phyloP scores from a whole-genome alignment of 1,284 basidiomycete species.

The Trametes pubescens region DNA sequence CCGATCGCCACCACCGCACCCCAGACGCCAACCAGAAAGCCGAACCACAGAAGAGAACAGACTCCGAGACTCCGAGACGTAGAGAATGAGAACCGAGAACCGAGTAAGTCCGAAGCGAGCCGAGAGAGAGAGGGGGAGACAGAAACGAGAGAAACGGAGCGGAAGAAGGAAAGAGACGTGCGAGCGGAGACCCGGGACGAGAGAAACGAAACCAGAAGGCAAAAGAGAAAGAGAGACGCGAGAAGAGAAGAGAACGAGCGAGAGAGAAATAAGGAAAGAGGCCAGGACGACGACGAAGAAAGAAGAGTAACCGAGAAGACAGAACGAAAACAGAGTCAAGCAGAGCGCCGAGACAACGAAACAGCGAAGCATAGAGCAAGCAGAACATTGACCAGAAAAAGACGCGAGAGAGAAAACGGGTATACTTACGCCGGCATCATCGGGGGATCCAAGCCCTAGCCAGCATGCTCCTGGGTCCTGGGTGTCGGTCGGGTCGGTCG shows the following conservation, averaged over 20 bases:
- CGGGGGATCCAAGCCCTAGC: constrained; percentile 1
- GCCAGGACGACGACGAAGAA: background rate
- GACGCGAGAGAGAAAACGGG: no score
- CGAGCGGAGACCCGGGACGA: no score
- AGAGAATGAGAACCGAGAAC: no score
- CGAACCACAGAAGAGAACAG: background rate
- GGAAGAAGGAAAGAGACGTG: background rate
- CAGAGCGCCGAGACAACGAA: background rate
- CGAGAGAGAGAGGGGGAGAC: background rate
- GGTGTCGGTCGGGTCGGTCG: background rate
- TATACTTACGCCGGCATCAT: background rate
- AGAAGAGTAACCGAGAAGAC: background rate
- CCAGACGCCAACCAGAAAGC: background rate
- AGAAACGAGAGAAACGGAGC: background rate
- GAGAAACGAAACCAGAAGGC: background rate
- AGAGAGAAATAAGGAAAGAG: background rate
- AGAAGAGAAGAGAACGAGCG: no score
- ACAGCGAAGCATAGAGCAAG: no score
- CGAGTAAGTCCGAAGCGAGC: no score
- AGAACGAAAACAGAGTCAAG: background rate
- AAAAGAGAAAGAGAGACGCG: background rate
- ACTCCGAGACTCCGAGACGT: no score
- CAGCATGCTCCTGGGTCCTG: background rate
- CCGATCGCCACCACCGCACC: constrained; percentile 7
- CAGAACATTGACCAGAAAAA: no score